Evolutionary conservation across 768 basidiomycete genomes (phyloP), one percentile per base, ranked within the genome.

Genomic region (Lactarius deliciosus): DNA sequence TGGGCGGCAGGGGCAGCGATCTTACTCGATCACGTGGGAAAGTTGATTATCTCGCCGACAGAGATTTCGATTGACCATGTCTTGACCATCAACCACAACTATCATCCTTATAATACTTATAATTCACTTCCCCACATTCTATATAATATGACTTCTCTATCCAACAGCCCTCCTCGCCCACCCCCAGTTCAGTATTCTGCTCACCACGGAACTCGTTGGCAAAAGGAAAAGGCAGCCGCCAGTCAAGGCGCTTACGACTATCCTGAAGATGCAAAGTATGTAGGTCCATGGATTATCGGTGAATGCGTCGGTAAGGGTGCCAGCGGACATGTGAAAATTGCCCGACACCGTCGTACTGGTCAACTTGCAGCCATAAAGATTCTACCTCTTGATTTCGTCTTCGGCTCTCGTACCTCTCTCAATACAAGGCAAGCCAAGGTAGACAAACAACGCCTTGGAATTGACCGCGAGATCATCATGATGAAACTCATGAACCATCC

Each of bases 401-500:
- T 90, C 71, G 85, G 82, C 74, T 91, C 91, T 43, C 85, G 92
- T 56, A 82, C 83, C 22, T 88, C 89, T 64, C 75, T 88, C 68
- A 83, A 83, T 7, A 85, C 86, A 45, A 85, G 86, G 70, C 82
- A 84, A 68, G 88, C 85, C 4, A 91, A 89, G 77, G 83, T 85
- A 3, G 90, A 94, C 69, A 93, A 92, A 76, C 86, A 89, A 69
- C 85, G 90, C 66, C 84, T 96, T 57, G 90, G 92, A 4, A 90
- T 98, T 66, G 94, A 97, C 75, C 81, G 93, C 69, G 96, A 98
- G 77, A 96, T 98, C 68, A 93, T 92, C 64, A 95, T 98, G 88
- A 96, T 98, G 96, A 98, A 98, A 77, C 89, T 98, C 72, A 95
- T 98, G 88, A 92, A 96, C 73, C 96, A 98, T 75, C 96, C 94